phyloP scores from a whole-genome alignment of 2,329 filamentous ascomycete species.

The Cordyceps cateniannulata region DNA sequence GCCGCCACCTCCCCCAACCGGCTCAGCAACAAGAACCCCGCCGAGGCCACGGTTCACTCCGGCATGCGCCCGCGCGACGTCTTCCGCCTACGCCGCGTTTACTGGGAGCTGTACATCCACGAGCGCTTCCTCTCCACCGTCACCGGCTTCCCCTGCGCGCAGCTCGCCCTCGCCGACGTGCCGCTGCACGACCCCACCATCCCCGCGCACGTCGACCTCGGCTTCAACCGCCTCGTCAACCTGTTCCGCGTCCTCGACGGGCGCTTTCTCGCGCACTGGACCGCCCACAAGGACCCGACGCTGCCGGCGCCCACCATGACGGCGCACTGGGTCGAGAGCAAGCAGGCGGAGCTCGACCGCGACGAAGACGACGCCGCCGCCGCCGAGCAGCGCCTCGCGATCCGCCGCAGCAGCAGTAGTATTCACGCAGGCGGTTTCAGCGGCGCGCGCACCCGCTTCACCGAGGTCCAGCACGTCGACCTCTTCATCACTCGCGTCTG shows the following conservation, averaged over 20 bases:
- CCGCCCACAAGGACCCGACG: constrained; percentile 22
- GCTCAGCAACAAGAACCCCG: background rate
- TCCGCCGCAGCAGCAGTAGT: constrained; percentile 15
- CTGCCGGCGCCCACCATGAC: constrained; percentile 22
- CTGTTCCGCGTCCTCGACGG: constrained; percentile 34
- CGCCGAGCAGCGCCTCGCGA: constrained; percentile 21
- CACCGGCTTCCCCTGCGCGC: constrained; percentile 36
- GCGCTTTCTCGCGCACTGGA: constrained; percentile 32
- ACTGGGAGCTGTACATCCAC: constrained; percentile 51
- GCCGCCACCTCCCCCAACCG: background rate
- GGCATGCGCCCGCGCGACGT: constrained; percentile 4
- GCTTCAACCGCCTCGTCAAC: constrained; percentile 31
- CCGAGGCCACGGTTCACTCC: background rate
- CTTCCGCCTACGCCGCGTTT: constrained; percentile 34
- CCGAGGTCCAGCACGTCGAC: constrained; percentile 35
- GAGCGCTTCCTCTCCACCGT: constrained; percentile 49
- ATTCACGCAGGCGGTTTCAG: too few species aligned
- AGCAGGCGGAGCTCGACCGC: constrained; percentile 33
- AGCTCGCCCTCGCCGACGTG: constrained; percentile 26
- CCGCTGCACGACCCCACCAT: constrained; percentile 27
- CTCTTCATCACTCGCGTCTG: constrained; percentile 35
- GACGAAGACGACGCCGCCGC: constrained; percentile 28
- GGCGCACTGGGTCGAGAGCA: constrained; percentile 33
- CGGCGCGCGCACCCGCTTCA: constrained; percentile 24
- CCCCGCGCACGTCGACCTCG: constrained; percentile 28